These are phyloP conservation scores for Mucuna pruriens DNA, from an alignment of 306 rosid genomes.

Conservation along the genomic window DNA sequence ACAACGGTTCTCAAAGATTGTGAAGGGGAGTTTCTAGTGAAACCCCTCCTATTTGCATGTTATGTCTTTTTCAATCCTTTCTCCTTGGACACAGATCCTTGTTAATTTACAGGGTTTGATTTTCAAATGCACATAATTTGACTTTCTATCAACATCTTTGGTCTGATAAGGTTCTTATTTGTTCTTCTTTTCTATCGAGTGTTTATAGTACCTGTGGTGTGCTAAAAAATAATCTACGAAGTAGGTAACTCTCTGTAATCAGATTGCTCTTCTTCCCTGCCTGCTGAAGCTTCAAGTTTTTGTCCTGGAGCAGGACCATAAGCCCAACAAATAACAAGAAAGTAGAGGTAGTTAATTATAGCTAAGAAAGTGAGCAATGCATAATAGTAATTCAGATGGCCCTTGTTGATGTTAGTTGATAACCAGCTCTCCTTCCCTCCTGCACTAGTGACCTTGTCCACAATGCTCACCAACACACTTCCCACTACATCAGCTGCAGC, in stretches of 20 bases:
- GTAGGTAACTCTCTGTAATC: slow-evolving; percentile 45
- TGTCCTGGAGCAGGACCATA: slow-evolving; percentile 36
- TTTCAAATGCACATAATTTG: too few species aligned
- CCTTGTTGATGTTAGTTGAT: slow-evolving; percentile 55
- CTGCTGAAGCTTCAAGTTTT: slow-evolving; percentile 19
- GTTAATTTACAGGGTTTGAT: too few species aligned
- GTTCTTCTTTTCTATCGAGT: too few species aligned
- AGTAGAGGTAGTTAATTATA: slow-evolving; percentile 47
- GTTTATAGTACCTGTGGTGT: background rate
- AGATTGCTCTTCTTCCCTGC: slow-evolving; percentile 37
- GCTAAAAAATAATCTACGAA: slow-evolving; percentile 29
- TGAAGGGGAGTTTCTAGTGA: too few species aligned
- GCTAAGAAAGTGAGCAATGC: slow-evolving; percentile 40
- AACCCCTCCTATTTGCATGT: too few species aligned
- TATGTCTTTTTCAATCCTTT: too few species aligned
- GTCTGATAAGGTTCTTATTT: too few species aligned
- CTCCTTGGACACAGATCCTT: too few species aligned
- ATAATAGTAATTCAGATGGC: slow-evolving; percentile 51
- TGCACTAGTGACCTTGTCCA: slow-evolving; percentile 40
- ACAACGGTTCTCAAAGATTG: too few species aligned
- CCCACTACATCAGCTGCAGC: slow-evolving; percentile 41
- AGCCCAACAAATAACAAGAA: slow-evolving; percentile 48
- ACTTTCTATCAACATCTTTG: too few species aligned
- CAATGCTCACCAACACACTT: slow-evolving; percentile 36
- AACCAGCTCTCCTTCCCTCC: slow-evolving; percentile 61